Conservation (phyloP, 2,329 filamentous ascomycete genomes). For the Xenoacremonium recifei region DNA sequence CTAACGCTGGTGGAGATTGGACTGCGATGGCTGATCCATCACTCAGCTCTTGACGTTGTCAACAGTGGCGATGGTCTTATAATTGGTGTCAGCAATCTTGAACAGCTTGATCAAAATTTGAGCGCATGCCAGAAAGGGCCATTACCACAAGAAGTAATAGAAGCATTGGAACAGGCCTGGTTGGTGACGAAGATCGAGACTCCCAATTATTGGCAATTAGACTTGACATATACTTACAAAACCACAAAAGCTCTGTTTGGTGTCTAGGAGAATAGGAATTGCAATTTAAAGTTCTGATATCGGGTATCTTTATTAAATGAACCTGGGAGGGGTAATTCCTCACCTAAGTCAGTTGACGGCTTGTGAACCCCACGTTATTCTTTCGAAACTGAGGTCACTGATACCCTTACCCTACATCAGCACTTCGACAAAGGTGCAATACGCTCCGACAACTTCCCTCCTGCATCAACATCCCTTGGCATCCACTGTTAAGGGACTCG, state of each 20-base stretch:
- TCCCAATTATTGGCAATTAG: constrained; percentile 54
- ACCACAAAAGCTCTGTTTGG: constrained; percentile 60
- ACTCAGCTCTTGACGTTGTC: constrained; percentile 57
- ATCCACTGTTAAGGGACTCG: no score
- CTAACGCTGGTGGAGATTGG: constrained; percentile 71
- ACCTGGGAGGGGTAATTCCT: no score
- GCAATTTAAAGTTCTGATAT: no score
- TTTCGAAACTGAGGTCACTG: no score
- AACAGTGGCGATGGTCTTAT: constrained; percentile 58
- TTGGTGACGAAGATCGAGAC: constrained; percentile 59
- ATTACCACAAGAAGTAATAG: constrained; percentile 72
- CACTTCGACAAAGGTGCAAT: no score
- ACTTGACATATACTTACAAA: constrained; percentile 66
- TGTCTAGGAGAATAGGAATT: constrained; percentile 40
- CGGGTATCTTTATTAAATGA: no score
- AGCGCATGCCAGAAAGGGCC: constrained; percentile 65
- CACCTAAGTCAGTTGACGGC: no score
- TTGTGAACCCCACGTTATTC: no score
- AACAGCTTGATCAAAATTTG: constrained; percentile 58
- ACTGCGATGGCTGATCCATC: constrained; percentile 71
- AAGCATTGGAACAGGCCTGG: constrained; percentile 78
- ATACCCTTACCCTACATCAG: no score
- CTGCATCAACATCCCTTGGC: no score
- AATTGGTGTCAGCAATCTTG: constrained; percentile 56
- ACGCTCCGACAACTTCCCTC: no score